These are phyloP conservation scores for Oryza coarctata DNA, from an alignment of 176 grass and related monocot species.

Conservation along the genomic window DNA sequence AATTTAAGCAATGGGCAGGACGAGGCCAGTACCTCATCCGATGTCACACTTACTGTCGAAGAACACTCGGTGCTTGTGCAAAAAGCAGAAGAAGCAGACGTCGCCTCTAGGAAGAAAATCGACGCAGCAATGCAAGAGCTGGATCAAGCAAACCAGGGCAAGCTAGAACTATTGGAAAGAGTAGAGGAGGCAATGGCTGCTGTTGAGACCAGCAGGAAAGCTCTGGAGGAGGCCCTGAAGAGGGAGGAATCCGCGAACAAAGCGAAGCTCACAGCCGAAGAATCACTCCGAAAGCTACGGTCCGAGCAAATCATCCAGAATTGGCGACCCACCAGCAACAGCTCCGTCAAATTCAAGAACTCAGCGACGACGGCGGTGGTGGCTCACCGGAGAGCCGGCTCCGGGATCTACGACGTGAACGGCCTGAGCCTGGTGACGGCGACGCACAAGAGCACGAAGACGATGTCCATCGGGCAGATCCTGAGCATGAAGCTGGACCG, in stretches of 20 bases:
- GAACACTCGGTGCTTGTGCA: conserved; percentile 48
- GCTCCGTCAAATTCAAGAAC: conserved; percentile 70
- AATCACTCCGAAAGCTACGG: conserved; percentile 52
- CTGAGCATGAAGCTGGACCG: conserved; percentile 82
- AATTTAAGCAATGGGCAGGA: conserved; percentile 27
- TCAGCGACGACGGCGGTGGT: not conserved
- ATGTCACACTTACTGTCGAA: conserved; percentile 42
- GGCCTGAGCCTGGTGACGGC: conserved; percentile 70
- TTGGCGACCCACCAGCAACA: conserved; percentile 39
- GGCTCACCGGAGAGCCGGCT: conserved; percentile 24
- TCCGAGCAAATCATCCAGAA: conserved; percentile 56
- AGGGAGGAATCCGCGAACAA: conserved; percentile 68
- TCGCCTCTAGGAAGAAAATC: conserved; percentile 41
- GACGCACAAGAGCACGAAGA: conserved; percentile 23
- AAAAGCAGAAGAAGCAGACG: conserved; percentile 58
- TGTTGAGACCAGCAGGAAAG: conserved; percentile 71
- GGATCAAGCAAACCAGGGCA: conserved; percentile 56
- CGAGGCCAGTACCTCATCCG: not conserved
- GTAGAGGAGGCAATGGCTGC: conserved; percentile 79
- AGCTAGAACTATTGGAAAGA: conserved; percentile 70
- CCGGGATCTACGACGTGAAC: conserved; percentile 68
- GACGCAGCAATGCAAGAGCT: conserved; percentile 61
- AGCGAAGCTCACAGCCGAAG: conserved; percentile 55
- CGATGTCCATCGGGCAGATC: conserved; percentile 92
- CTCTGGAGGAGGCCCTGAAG: conserved; percentile 68